Base-by-base conservation (phyloP, 257 asterid genomes). In the Gentiana macrophylla region DNA sequence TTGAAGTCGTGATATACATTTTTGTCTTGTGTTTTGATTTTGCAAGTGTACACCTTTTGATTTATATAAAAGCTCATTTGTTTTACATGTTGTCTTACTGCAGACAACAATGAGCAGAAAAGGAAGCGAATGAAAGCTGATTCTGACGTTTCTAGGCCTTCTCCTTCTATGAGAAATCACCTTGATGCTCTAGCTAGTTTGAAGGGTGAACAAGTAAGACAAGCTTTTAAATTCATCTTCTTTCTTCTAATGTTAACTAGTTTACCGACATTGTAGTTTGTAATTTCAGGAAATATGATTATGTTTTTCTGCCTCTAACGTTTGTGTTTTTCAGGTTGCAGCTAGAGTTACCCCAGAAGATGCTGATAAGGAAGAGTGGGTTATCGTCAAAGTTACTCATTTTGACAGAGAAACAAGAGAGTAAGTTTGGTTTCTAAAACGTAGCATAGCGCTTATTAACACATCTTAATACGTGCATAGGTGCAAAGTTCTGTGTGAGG, bases 161-260 rank as follows among this genome's bases (percentile, higher is more conserved):
- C 97, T 62, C 83, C 89, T 56, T 57, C 89, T 13, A 55, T 79
- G 77, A 79, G 91, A 57, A 83, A 62, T 68, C 91, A 75, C 57
- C 76, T 81, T 51, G 99, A 92, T 66, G 75, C 89, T 78, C 77
- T 77, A 56, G 94, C 95, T 32, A 83, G 71, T 74, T 75, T 92
- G 79, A 92, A 92, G 87, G 95, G 95, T 13, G 95, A 92, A 82
- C 97, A 88, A 62, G 99, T 92, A 80, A 5, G 85, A 41, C 52
- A 49, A 53, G 38, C 59, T 41, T 61, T 62, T 8, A 52, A 15
- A 5, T 56, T 8, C 10, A 35, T n/a, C 15, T 33, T 55, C 56
- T 56, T 65, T 38, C 32, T 24, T 41, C 44, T 45, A 50, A 32
- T 11, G 32, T 36, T 33, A n/a, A 11, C 15, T 62, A 32, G 12